These are phyloP conservation scores for Aspergillus sclerotiicarbonarius DNA, from an alignment of 495 filamentous ascomycete species.

Conservation along the genomic window DNA sequence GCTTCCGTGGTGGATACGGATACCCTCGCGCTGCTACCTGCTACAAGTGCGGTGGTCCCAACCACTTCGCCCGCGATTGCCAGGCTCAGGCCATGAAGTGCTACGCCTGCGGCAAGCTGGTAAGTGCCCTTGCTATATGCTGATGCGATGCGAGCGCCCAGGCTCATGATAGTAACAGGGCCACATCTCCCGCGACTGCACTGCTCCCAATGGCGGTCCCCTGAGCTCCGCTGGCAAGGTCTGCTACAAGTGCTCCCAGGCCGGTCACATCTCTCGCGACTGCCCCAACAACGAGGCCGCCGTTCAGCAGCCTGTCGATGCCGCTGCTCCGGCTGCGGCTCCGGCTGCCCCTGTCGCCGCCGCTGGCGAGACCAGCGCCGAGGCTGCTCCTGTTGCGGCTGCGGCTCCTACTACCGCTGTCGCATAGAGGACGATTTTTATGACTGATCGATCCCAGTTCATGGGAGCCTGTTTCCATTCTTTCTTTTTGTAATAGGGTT, in stretches of 20 bases:
- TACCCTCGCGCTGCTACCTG: slow-evolving; percentile 83
- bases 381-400: slow-evolving; percentile 33
- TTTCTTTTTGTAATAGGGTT: slow-evolving; percentile 37
- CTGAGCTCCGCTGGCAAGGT: slow-evolving; percentile 95
- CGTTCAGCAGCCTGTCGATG: slow-evolving; percentile 31
- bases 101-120: slow-evolving; percentile 96
- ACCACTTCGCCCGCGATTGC: slow-evolving; percentile 98
- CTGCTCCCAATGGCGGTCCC: slow-evolving; percentile 92
- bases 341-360: slow-evolving; percentile 36
- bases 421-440: slow-evolving; percentile 44
- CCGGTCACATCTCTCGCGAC: slow-evolving; percentile 94
- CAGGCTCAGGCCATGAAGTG: slow-evolving; percentile 99
- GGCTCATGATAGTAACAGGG: slow-evolving; percentile 46
- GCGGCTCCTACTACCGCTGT: slow-evolving; percentile 54
- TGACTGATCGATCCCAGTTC: slow-evolving; percentile 26
- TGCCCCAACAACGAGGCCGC: slow-evolving; percentile 68
- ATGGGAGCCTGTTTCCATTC: slow-evolving; percentile 19
- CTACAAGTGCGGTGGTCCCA: slow-evolving; percentile 99
- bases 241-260: slow-evolving; percentile 95
- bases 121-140: slow-evolving; percentile 23
- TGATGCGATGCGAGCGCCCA: background rate
- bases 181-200: slow-evolving; percentile 97
- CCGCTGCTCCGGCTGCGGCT: slow-evolving; percentile 31
- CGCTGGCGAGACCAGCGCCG: slow-evolving; percentile 23
- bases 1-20: slow-evolving; percentile 68